Evolutionary conservation across 1,284 basidiomycete species (phyloP).

Genomic region (Cryptococcus sp.): DNA sequence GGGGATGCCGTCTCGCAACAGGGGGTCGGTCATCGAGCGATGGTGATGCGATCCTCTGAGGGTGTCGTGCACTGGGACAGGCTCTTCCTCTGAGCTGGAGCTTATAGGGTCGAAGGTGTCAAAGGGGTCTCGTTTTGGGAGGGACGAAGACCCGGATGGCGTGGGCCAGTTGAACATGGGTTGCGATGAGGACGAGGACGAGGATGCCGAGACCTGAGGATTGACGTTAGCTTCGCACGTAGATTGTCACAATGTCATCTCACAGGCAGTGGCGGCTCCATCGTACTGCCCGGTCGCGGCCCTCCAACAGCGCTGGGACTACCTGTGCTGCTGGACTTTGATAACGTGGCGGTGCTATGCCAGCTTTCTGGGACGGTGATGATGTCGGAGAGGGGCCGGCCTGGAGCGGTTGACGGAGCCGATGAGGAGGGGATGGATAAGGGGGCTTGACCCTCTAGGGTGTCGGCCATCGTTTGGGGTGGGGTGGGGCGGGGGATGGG

Average conservation of each 20-base stretch:
- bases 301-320: conserved; percentile 9
- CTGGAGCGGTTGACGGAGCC: conserved; percentile 2
- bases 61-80: neutral
- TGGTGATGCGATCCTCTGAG: conserved; percentile 2
- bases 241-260: too few species aligned
- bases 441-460: neutral
- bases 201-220: conserved; percentile 30
- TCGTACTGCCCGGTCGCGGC: neutral
- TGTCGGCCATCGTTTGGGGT: too few species aligned
- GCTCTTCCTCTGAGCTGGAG: conserved; percentile 26
- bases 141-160: conserved; percentile 1
- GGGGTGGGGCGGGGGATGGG: too few species aligned
- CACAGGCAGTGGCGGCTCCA: conserved; percentile 7
- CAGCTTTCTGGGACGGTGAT: conserved; percentile 12
- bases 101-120: conserved; percentile 40
- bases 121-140: conserved; percentile 31
- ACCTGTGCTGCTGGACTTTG: conserved; percentile 1
- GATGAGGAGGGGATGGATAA: conserved; percentile 10
- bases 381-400: conserved; percentile 15
- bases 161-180: conserved; percentile 30
- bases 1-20: conserved; percentile 14
- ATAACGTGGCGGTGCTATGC: conserved; percentile 3
- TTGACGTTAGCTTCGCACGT: too few species aligned
- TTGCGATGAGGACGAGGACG: conserved; percentile 35
- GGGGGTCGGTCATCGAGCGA: conserved; percentile 20